Evolutionary conservation across 257 asterid species (phyloP), one percentile per base, ranked within the genome.

Genomic region (Eustoma russellianum): DNA sequence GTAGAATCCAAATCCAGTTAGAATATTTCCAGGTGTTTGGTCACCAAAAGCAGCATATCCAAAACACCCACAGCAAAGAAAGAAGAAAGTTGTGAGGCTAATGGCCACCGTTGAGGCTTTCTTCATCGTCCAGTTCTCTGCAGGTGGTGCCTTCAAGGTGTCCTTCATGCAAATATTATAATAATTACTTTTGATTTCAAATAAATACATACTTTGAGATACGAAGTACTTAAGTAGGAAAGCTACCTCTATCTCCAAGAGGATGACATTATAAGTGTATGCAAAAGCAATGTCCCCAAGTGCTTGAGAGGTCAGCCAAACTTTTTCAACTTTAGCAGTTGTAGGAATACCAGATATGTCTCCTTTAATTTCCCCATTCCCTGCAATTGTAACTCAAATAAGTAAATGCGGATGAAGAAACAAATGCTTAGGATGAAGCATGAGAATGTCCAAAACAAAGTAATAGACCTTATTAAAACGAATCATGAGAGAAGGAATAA

Each of bases 11-110:
- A 82, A 82, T 7, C 88, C 94, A 1, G 91, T 85, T 62, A 85
- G 55, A 66, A 85, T 70, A 56, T 85, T 85, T 35, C 91, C 88
- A 0, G 94, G 91, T 0, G 88, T 63, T 15, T 63, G 61, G 57
- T 70, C 73, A 9, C 91, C 94, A 9, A 81, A 81, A 9, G 94
- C 86, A 47, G 91, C 94, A 43, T 84, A 84, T 10, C 94, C 94
- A 4, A 81, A 75, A 48, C 85, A 71, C 19, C 88, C 90, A 44
- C 84, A 80, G 57, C 77, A 59, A 18, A 82, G 71, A 52, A 77
- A 79, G 66, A 83, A 82, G 65, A 82, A 70, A 34, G 89, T 76
- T 13, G 81, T 79, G 48, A 74, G 54, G 3, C 59, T 18, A 14
- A 74, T 66, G 3, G 93, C 76, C 7, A 48, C 46, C 11, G 60